These are phyloP conservation scores for Fraxinus xanthoxyloides DNA, from an alignment of 305 asterid genomes.

Conservation along the genomic window DNA sequence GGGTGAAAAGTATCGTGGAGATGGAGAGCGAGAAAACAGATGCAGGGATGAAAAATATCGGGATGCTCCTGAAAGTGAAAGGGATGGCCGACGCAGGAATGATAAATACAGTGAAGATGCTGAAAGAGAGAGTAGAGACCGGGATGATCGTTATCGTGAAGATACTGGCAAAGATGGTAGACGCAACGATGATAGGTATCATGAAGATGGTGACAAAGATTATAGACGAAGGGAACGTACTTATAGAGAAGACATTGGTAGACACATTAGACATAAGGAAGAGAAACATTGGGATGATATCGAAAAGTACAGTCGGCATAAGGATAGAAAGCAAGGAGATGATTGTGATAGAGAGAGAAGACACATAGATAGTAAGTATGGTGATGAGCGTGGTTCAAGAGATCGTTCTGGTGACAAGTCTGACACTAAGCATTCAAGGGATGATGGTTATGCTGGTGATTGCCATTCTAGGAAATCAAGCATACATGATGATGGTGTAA, in stretches of 20 bases:
- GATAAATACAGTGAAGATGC: constrained; percentile 28
- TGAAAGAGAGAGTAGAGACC: constrained; percentile 12
- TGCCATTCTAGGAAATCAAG: constrained; percentile 59
- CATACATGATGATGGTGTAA: constrained; percentile 58
- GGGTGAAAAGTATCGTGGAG: constrained; percentile 64
- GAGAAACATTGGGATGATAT: constrained; percentile 59
- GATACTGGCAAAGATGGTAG: constrained; percentile 58
- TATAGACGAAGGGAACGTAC: constrained; percentile 21
- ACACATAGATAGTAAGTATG: constrained; percentile 52
- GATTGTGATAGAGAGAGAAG: constrained; percentile 70
- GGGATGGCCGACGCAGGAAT: constrained; percentile 30
- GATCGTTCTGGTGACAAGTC: constrained; percentile 65
- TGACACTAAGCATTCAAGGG: constrained; percentile 59
- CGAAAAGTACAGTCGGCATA: constrained; percentile 52
- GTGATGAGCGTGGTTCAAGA: constrained; percentile 55
- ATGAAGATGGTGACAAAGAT: constrained; percentile 48
- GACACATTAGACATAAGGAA: constrained; percentile 48
- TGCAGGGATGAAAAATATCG: constrained; percentile 61
- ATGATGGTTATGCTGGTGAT: constrained; percentile 59
- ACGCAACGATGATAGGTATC: constrained; percentile 45
- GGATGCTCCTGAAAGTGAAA: constrained; percentile 40
- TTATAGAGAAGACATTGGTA: constrained; percentile 41
- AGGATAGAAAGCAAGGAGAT: constrained; percentile 61
- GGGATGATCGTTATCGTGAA: constrained; percentile 19
- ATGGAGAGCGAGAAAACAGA: constrained; percentile 60